Conservation (phyloP, 495 filamentous ascomycete species). For the Penicillium fimorum region DNA sequence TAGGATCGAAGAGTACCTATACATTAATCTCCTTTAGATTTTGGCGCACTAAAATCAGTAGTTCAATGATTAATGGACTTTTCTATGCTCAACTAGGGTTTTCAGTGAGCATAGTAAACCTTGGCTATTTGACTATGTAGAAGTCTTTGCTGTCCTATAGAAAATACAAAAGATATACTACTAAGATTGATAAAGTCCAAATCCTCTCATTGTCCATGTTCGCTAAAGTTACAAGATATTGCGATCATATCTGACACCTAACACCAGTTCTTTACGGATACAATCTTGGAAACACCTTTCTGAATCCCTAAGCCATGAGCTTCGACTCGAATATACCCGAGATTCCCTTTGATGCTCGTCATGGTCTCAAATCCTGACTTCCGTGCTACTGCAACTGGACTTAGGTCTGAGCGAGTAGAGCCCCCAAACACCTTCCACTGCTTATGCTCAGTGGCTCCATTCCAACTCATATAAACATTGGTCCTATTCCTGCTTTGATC, state of each 20-base stretch:
- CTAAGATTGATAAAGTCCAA: too few species aligned
- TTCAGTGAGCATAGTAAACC: too few species aligned
- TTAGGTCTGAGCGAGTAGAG: background rate
- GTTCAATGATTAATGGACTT: too few species aligned
- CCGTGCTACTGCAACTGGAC: background rate
- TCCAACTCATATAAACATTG: conserved; percentile 33
- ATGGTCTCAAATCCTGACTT: background rate
- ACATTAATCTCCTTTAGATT: background rate
- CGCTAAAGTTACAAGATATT: background rate
- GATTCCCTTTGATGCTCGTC: background rate
- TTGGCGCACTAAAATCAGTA: background rate
- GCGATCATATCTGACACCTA: background rate
- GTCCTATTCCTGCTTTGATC: conserved; percentile 3
- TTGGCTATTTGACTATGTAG: too few species aligned
- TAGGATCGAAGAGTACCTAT: background rate
- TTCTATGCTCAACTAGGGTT: too few species aligned
- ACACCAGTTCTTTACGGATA: background rate
- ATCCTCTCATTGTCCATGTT: background rate
- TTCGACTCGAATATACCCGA: background rate
- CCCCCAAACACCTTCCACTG: conserved; percentile 15
- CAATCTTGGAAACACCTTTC: background rate
- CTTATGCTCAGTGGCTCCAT: conserved; percentile 30
- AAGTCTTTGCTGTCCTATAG: too few species aligned
- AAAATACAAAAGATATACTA: too few species aligned
- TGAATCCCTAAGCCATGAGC: background rate